phyloP scores from a whole-genome alignment of 2,329 filamentous ascomycete genomes.

The Aspergillus quadrilineatus region DNA sequence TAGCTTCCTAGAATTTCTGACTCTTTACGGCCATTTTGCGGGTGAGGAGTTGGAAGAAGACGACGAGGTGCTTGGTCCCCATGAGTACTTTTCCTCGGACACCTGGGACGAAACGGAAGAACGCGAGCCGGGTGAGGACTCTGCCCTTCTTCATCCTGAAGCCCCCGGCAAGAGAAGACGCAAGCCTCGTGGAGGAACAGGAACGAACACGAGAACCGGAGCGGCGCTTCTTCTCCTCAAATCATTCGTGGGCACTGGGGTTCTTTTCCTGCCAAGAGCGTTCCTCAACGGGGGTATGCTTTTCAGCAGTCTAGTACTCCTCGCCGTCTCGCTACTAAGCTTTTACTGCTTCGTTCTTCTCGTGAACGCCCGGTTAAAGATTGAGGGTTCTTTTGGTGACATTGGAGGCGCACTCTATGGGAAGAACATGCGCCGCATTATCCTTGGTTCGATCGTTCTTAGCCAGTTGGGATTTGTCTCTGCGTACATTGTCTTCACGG shows the following conservation, averaged over 20 bases:
- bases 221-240: slow-evolving; percentile 87
- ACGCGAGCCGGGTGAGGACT: slow-evolving; percentile 84
- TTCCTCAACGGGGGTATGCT: slow-evolving; percentile 97
- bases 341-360: slow-evolving; percentile 98
- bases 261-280: slow-evolving; percentile 86
- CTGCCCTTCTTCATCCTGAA: slow-evolving; percentile 69
- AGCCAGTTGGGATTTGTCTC: slow-evolving; percentile 94
- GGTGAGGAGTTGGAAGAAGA: slow-evolving; percentile 97
- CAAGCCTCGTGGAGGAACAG: slow-evolving; percentile 69
- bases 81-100: slow-evolving; percentile 88
- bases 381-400: slow-evolving; percentile 95
- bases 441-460: slow-evolving; percentile 87
- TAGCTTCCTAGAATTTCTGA: slow-evolving; percentile 94
- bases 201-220: slow-evolving; percentile 74
- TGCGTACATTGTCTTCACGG: slow-evolving; percentile 95
- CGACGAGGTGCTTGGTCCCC: slow-evolving; percentile 79
- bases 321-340: slow-evolving; percentile 79
- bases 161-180: slow-evolving; percentile 71
- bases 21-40: slow-evolving; percentile 94
- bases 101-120: slow-evolving; percentile 59
- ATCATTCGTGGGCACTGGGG: slow-evolving; percentile 95
- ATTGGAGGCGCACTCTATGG: slow-evolving; percentile 92
- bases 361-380: slow-evolving; percentile 77
- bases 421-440: slow-evolving; percentile 81
- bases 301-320: slow-evolving; percentile 89